Evolutionary conservation across 495 filamentous ascomycete species (phyloP), one percentile per base, ranked within the genome.

Genomic region (Paragyromitra xinjiangensis): DNA sequence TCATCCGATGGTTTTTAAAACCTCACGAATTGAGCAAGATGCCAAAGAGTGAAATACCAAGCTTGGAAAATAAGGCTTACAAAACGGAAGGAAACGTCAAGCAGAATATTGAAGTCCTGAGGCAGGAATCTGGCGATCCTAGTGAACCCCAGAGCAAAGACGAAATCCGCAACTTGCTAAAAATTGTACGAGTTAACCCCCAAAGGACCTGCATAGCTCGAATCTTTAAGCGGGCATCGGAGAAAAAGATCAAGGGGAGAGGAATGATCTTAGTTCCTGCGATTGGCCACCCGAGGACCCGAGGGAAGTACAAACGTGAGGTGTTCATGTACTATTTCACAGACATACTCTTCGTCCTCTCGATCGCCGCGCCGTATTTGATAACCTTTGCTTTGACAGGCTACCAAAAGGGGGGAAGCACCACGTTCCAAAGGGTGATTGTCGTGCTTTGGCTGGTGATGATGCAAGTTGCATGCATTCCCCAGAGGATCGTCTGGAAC

Each of bases 401-500:
- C 34, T 59, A 59, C 12, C 14, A 34, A 12, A 11, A 24, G 1
- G 55, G 55, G 26, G 11, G 16, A 3, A 59, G 55, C 16, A 29
- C 24, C 5, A 2, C 34, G 11, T 34, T 34, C 8, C 55, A 65
- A 65, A 65, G 63, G 34, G 4, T 19, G 16, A 29, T 44, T 37
- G 22, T 65, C 6, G 9, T 26, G 6, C 22, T 48, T 48, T 65
- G 63, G 63, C 12, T 65, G 19, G 22, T 50, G 42, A 14, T 34
- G 9, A 65, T 65, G 63, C 42, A 65, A 37, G 26, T 37, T 11
- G 63, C 63, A 3, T 29, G 22, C 12, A 48, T 65, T 29, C 62
- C 62, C 6, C 62, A 65, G 11, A 45, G 62, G n/a, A 6, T 50
- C 11, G 42, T 50, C n/a, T 65, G 62, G 62, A 65, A 65, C 34